phyloP scores from a whole-genome alignment of 2,329 filamentous ascomycete genomes.

The Sclerotinia glacialis region DNA sequence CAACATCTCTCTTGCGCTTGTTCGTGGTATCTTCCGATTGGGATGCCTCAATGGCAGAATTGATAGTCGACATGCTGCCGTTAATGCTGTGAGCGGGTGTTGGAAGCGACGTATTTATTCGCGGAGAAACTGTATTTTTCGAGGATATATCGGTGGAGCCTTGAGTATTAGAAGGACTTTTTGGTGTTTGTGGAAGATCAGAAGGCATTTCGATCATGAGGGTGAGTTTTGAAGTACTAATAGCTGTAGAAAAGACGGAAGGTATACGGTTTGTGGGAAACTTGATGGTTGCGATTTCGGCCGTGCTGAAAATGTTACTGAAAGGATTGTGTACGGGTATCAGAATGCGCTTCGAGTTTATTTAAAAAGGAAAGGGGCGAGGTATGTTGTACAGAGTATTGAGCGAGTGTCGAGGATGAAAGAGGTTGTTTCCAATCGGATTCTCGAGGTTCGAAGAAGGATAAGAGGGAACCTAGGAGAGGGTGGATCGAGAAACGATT shows the following conservation, averaged over 20 bases:
- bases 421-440: constrained; percentile 13
- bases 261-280: not conserved
- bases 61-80: constrained; percentile 44
- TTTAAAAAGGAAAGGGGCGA: not conserved
- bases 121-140: constrained; percentile 53
- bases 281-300: not conserved
- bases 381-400: not conserved
- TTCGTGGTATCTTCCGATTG: constrained; percentile 52
- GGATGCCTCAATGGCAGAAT: constrained; percentile 28
- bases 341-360: constrained; percentile 20
- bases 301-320: constrained; percentile 8
- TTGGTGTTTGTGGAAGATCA: constrained; percentile 62
- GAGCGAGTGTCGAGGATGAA: constrained; percentile 20
- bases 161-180: constrained; percentile 62
- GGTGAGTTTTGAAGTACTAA: constrained; percentile 19
- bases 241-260: not conserved
- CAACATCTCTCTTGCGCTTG: constrained; percentile 60
- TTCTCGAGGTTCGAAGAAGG: constrained; percentile 17
- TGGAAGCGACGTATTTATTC: constrained; percentile 46
- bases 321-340: constrained; percentile 9
- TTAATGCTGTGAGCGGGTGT: constrained; percentile 63
- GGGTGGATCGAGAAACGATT: constrained; percentile 23
- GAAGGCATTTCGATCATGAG: constrained; percentile 53
- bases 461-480: constrained; percentile 22
- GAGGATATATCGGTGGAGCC: constrained; percentile 45